These are phyloP conservation scores for Nemania bipapillata DNA, from an alignment of 2,329 filamentous ascomycete genomes.

Conservation along the genomic window DNA sequence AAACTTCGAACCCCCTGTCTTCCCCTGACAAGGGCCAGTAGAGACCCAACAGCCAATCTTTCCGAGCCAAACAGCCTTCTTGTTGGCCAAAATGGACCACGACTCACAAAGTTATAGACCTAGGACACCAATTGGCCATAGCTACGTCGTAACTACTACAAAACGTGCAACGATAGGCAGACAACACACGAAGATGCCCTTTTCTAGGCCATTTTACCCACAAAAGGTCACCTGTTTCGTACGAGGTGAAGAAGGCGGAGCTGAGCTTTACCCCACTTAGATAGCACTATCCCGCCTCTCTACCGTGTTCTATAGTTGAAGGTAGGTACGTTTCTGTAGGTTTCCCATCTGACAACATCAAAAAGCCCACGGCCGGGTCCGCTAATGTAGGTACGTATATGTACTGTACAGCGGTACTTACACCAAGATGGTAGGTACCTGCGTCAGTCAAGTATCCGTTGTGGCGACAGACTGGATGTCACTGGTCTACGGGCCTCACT, in stretches of 20 bases:
- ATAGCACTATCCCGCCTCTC: background rate
- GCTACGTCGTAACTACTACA: background rate
- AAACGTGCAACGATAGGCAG: slow-evolving; percentile 13
- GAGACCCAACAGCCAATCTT: slow-evolving; percentile 27
- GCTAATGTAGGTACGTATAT: background rate
- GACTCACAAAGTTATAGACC: background rate
- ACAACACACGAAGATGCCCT: slow-evolving; percentile 13
- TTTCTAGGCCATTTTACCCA: background rate
- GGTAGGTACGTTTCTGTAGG: background rate
- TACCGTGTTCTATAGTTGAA: background rate
- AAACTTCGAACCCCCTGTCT: slow-evolving; percentile 14
- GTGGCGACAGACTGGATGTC: background rate
- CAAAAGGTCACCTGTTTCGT: background rate
- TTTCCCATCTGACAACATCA: background rate
- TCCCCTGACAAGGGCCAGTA: slow-evolving; percentile 4
- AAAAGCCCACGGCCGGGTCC: background rate
- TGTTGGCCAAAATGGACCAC: background rate
- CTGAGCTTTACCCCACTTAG: slow-evolving; percentile 8
- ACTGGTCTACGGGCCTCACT: background rate
- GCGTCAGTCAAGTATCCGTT: background rate
- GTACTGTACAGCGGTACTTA: background rate
- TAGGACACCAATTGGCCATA: slow-evolving; percentile 17
- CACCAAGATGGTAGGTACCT: background rate
- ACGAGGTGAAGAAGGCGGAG: slow-evolving; percentile 14
- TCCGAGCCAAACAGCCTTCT: background rate